Evolutionary conservation across 1,284 basidiomycete genomes (phyloP).

Genomic region (Vanrija sp.): DNA sequence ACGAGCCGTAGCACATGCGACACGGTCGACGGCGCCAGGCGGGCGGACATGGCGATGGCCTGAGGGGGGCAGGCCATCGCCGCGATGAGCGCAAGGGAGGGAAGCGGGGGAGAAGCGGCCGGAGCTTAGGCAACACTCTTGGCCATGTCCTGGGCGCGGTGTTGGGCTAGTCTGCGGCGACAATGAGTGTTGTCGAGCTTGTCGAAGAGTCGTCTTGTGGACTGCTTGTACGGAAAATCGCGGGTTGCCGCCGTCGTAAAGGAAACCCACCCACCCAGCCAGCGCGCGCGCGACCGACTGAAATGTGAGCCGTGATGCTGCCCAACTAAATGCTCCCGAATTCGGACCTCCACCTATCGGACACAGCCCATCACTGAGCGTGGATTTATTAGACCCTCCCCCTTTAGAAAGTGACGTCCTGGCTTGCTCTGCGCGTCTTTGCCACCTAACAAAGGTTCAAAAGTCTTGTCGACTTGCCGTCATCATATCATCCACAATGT

Average conservation of each 20-base stretch:
- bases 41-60: conserved; percentile 20
- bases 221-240: conserved; percentile 8
- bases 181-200: not conserved
- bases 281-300: not conserved
- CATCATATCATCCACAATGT: conserved; percentile 30
- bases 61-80: conserved; percentile 19
- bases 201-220: too few relatives aligned
- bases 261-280: not conserved
- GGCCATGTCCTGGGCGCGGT: not conserved
- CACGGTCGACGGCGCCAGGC: conserved; percentile 11
- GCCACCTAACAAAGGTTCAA: conserved; percentile 1
- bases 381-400: too few relatives aligned
- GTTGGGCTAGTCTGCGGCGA: not conserved
- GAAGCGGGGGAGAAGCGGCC: too few relatives aligned
- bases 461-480: not conserved
- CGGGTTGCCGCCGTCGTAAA: not conserved
- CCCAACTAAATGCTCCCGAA: not conserved
- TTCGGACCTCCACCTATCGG: not conserved
- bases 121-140: not conserved
- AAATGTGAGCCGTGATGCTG: not conserved
- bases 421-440: not conserved
- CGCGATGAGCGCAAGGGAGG: not conserved
- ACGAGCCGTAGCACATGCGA: conserved; percentile 18
- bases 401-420: too few relatives aligned
- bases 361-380: not conserved